Evolutionary conservation across 345 rosid species (phyloP), one percentile per base, ranked within the genome.

Genomic region (Gossypium turneri): DNA sequence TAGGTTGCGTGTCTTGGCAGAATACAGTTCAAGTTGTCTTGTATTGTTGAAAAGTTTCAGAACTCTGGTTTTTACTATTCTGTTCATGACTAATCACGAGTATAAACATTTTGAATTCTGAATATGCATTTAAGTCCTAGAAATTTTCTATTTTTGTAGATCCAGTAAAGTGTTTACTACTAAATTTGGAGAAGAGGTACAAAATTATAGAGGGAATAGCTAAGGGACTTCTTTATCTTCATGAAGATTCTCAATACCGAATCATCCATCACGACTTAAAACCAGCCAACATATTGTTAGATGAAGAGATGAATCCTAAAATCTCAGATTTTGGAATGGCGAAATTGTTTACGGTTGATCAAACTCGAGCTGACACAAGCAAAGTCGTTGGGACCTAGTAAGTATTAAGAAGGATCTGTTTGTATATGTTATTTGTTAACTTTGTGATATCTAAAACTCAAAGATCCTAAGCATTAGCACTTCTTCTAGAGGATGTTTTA

Each of bases 271-370:
- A 24, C n/a, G 24, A 53, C 58, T 53, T 53, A n/a, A 53, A 53
- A 53, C 1, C 58, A 53, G 58, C 58, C 24, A 53, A 53, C 24
- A n/a, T n/a, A 0, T 53, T 53, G 58, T n/a, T 53, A 10, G 58
- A 53, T 53, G 58, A 53, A 17, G 24, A n/a, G 22, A 7, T 53
- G 58, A 53, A 53, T 53, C 24, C 58, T 53, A 53, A 53, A 3
- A 53, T 53, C 58, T 53, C 58, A 53, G 58, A 53, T 53, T 53
- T 53, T 53, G 58, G 58, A 53, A n/a, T 53, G 58, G 58, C 58
- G 2, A 53, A 53, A n/a, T n/a, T 53, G 22, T 53, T 53, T 53
- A 50, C n/a, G 24, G 0, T 53, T 7, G 58, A 53, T 53, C 58
- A 53, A 53, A 53, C 58, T 53, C 24, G 58, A 17, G 22, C 24